phyloP scores from a whole-genome alignment of 2,329 filamentous ascomycete species.

The Xylariaceae sp. region DNA sequence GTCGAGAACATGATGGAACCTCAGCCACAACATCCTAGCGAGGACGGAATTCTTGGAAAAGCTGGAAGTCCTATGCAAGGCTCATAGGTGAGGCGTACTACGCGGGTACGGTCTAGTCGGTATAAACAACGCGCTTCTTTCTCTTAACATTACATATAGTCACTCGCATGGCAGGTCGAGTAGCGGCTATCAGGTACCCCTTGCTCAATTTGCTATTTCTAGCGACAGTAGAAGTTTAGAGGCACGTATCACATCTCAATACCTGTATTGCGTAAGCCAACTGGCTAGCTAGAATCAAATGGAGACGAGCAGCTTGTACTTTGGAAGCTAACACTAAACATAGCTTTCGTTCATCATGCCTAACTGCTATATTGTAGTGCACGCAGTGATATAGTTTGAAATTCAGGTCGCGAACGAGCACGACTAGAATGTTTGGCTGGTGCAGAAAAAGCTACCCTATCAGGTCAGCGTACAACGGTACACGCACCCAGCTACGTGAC shows the following conservation, averaged over 20 bases:
- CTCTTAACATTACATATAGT: background rate
- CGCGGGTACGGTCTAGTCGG: background rate
- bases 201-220: background rate
- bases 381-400: background rate
- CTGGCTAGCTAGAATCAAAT: too few species aligned
- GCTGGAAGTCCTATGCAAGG: slow-evolving; percentile 2
- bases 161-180: slow-evolving; percentile 4
- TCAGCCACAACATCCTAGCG: slow-evolving; percentile 21
- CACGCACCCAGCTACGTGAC: background rate
- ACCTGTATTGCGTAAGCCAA: too few species aligned
- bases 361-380: background rate
- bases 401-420: background rate
- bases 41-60: slow-evolving; percentile 3
- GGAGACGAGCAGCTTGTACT: too few species aligned
- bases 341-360: background rate
- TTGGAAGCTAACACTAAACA: too few species aligned
- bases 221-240: background rate
- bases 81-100: background rate
- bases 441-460: background rate
- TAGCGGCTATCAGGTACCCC: background rate
- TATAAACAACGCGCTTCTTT: background rate
- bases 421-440: background rate
- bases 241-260: background rate
- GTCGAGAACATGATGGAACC: slow-evolving; percentile 24
- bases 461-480: slow-evolving; percentile 1